Evolutionary conservation across 2,329 filamentous ascomycete genomes (phyloP), one percentile per base, ranked within the genome.

Genomic region (Arthroderma sp.): DNA sequence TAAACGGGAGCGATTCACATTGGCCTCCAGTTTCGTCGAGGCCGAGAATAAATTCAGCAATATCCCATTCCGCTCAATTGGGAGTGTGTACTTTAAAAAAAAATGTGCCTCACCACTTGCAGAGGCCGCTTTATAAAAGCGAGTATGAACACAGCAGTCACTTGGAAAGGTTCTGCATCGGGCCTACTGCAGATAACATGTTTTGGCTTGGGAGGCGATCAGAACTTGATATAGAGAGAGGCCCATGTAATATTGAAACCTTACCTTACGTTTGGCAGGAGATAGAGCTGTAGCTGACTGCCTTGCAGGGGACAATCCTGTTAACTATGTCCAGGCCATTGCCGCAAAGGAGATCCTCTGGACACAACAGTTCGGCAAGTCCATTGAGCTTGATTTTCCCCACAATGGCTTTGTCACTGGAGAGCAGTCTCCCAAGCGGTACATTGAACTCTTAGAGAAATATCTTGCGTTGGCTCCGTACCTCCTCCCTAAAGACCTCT

Each of bases 11-110:
- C 49, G 47, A 11, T 36, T 49, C 31, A 44, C 36, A 8, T 46
- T 57, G 3, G 49, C 54, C 8, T 38, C 48, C n/a, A 53, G 52
- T 15, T 38, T 42, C 5, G 47, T 49, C 5, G 47, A 49, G 11
- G 47, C 44, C 28, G 47, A 47, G 42, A 49, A 15, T 9, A 49
- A 49, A 22, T 32, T 49, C 28, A 45, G 45, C 38, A 38, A 32
- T 27, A n/a, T 49, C 10, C 42, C 47, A 4, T 49, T 49, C 11
- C 8, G 32, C 38, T 11, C 45, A 9, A 38, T 37, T 28, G 47
- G 47, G 27, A 49, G 47, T 40, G 28, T 49, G 6, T 49, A 47
- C 31, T 49, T 44, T 37, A 45, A 34, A 29, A 10, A 10, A 29
- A n/a, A 27, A 47, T 29, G 1, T 53, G 15, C 50, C 48, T 4